Percentiles rank a stretch among this genome's conserved stretches.
phyloP scores from a whole-genome alignment of 257 asterid species.

The Asclepias syriaca region DNA sequence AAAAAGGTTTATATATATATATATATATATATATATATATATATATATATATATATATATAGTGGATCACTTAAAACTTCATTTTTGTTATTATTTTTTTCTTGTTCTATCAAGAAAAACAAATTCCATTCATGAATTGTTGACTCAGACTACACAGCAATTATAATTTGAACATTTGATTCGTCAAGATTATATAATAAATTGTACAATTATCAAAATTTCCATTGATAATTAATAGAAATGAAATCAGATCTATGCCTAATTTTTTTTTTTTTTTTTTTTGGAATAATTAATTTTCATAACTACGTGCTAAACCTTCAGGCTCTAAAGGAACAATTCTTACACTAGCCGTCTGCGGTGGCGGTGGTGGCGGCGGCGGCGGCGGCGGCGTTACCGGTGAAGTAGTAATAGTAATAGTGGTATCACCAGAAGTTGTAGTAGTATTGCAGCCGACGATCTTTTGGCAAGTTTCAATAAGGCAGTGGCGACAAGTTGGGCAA shows the following conservation, averaged over 20 bases:
- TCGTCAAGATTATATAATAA: background rate
- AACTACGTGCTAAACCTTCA: conserved; percentile 18
- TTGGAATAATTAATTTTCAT: conserved; percentile 7
- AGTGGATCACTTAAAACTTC: conserved; percentile 7
- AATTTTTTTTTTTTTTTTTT: background rate
- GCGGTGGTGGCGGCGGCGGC: background rate
- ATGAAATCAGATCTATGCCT: conserved; percentile 3
- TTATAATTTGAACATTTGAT: background rate
- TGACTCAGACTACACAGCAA: conserved; percentile 8
- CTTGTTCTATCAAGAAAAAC: too few relatives aligned
- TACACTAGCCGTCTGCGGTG: background rate
- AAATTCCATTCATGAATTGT: conserved; percentile 11
- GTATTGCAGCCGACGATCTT: conserved; percentile 16
- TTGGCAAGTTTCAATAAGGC: conserved; percentile 27
- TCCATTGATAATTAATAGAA: background rate
- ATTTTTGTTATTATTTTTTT: background rate
- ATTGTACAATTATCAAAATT: conserved; percentile 6
- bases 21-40: too few relatives aligned
- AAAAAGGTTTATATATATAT: too few relatives aligned
- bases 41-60: too few relatives aligned
- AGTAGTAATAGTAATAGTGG: background rate
- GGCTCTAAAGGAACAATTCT: conserved; percentile 21
- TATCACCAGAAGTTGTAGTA: too few relatives aligned
- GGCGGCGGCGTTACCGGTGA: background rate
- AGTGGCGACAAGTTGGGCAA: conserved; percentile 33